Base-by-base conservation (phyloP, 1,139 yeast species). In the Wickerhamiella infanticola region DNA sequence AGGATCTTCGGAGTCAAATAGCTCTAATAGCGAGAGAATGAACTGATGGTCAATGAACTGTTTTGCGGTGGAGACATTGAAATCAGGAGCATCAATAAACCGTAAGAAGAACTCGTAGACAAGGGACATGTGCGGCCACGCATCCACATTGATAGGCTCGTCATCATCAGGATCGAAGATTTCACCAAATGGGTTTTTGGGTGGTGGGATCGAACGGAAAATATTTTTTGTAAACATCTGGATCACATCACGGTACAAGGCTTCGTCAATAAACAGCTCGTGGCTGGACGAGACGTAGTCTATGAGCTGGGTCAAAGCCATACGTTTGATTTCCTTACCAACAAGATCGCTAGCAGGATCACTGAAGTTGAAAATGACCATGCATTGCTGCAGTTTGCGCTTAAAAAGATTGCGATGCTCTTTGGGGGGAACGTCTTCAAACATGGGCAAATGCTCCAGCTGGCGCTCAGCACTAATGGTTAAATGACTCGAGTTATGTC, bases 101-200 rank as follows among this genome's bases (percentile, higher is more conserved):
- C 95, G 71, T 51, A 93, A 68, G 61, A 90, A 90, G 59, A 90
- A 85, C 62, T 90, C 97, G 66, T 93, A 90, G 40, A 88, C 94
- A 40, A 88, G 76, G 64, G 85, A 94, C 96, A 93, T 90, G 63
- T 90, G 99, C 3, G 98, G 95, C 99, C 99, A 90, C 4, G 97
- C 90, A 51, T 90, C 77, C 61, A 93, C 98, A 58, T 79, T 78
- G 39, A 90, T 94, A 1, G 97, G 97, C 64, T 90, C 99, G 65
- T 90, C 98, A 66, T 90, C 99, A 66, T 90, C 98, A 0, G 99
- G 98, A 58, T 93, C 98, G 63, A 75, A 93, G 29, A 90, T 74
- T 51, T 93, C 98, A 37, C 98, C 98, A 39, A 88, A 75, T 3
- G 97, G 97, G 62, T 93, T 90, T 40, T 88, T 95, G 1, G 97